A percentile compares a stretch with the other conserved stretches of the same genome.
These are phyloP conservation scores for Phytophthora litchii DNA, from an alignment of 352 stramenopile genomes.

Conservation along the genomic window DNA sequence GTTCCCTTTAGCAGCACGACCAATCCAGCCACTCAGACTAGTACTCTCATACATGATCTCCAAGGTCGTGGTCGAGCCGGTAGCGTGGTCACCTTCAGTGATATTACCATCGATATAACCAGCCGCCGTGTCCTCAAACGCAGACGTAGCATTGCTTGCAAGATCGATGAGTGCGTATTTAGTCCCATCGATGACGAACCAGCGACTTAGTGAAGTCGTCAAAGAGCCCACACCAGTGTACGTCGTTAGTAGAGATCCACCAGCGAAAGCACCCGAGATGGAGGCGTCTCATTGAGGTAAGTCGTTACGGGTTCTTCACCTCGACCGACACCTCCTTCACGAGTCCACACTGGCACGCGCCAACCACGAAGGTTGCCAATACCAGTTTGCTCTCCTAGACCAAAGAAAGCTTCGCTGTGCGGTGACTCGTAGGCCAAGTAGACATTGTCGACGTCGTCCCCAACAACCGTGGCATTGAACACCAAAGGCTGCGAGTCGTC, in stretches of 20 bases:
- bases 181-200: conserved; percentile 27
- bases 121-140: conserved; percentile 35
- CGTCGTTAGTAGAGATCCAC: conserved; percentile 28
- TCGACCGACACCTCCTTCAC: conserved; percentile 28
- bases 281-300: conserved; percentile 32
- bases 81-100: conserved; percentile 22
- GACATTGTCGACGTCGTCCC: conserved; percentile 25
- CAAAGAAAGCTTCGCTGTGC: conserved; percentile 31
- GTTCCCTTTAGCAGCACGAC: conserved; percentile 23
- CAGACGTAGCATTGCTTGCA: conserved; percentile 23
- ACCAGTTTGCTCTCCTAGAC: conserved; percentile 28
- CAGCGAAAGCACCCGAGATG: conserved; percentile 26
- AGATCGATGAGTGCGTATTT: conserved; percentile 36
- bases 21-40: conserved; percentile 27
- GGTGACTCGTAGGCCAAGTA: conserved; percentile 35
- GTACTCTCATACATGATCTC: conserved; percentile 29
- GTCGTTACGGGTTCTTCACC: conserved; percentile 32
- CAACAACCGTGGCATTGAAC: conserved; percentile 31
- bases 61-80: conserved; percentile 21
- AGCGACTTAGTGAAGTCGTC: conserved; percentile 24
- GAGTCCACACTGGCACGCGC: conserved; percentile 31
- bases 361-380: conserved; percentile 34
- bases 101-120: conserved; percentile 30
- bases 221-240: conserved; percentile 31
- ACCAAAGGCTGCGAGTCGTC: conserved; percentile 20